Evolutionary conservation across 306 rosid genomes (phyloP).

Genomic region (Cyamopsis tetragonoloba): DNA sequence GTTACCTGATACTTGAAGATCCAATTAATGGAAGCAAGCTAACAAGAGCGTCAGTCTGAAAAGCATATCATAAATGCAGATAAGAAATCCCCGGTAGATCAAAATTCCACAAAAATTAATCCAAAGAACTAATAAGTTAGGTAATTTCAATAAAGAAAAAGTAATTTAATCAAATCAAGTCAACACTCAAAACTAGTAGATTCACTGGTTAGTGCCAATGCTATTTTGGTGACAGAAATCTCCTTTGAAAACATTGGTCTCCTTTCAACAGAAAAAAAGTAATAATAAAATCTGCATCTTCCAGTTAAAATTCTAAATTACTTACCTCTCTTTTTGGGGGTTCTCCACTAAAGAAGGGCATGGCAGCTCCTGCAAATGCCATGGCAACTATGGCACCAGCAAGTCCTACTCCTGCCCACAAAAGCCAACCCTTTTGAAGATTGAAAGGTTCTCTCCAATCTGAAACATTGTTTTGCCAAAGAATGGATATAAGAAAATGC

Average conservation of each 20-base stretch:
- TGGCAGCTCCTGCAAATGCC: constrained; percentile 48
- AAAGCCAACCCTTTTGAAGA: constrained; percentile 70
- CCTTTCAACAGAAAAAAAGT: neutral
- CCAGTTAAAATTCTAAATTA: neutral
- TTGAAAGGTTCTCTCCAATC: constrained; percentile 62
- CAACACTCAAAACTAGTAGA: neutral
- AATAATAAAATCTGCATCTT: neutral
- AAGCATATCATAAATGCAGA: constrained; percentile 22
- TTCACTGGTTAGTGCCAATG: neutral
- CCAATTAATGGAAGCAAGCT: constrained; percentile 69
- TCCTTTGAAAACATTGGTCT: too few relatives aligned
- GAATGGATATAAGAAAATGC: neutral
- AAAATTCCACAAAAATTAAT: neutral
- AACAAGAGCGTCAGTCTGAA: constrained; percentile 72
- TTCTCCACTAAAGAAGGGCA: constrained; percentile 56
- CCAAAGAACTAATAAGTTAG: neutral
- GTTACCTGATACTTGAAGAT: constrained; percentile 62
- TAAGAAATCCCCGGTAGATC: neutral
- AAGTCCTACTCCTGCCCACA: constrained; percentile 78
- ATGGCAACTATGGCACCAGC: constrained; percentile 56
- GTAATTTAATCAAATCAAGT: neutral
- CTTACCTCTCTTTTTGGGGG: constrained; percentile 60
- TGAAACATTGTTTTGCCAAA: constrained; percentile 28
- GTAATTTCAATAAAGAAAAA: neutral
- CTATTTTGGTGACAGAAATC: too few relatives aligned